These are phyloP conservation scores for Myxozyma sirexii DNA, from an alignment of 805 yeast genomes.

Conservation along the genomic window DNA sequence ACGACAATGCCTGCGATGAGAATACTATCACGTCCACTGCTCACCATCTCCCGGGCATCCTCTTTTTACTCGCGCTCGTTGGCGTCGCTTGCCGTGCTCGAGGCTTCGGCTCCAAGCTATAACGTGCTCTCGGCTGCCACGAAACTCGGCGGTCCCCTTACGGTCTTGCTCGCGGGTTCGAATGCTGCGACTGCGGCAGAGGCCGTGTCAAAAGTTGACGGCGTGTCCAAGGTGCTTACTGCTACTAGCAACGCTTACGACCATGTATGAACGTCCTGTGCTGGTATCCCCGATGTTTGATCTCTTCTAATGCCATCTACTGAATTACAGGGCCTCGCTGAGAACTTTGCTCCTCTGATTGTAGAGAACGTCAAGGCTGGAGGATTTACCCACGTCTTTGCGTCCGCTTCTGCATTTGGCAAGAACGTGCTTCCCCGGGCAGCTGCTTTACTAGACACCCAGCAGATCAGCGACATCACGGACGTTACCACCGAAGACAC, in stretches of 20 bases:
- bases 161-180: conserved; percentile 76
- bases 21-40: not conserved
- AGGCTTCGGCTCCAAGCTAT: conserved; percentile 44
- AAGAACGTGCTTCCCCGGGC: conserved; percentile 84
- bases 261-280: conserved; percentile 44
- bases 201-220: conserved; percentile 56
- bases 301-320: not conserved
- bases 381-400: conserved; percentile 69
- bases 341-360: conserved; percentile 71
- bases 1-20: not conserved
- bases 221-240: conserved; percentile 58
- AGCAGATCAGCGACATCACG: conserved; percentile 83
- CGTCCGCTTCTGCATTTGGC: conserved; percentile 85
- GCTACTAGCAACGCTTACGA: conserved; percentile 63
- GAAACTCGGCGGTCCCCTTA: conserved; percentile 69
- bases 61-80: conserved; percentile 12
- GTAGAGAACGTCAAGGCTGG: conserved; percentile 49
- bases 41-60: not conserved
- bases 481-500: conserved; percentile 67
- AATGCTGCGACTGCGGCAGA: conserved; percentile 54
- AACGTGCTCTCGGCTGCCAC: conserved; percentile 77
- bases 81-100: conserved; percentile 50
- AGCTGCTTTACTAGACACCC: conserved; percentile 81
- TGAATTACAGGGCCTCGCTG: conserved; percentile 59
- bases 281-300: not conserved